Conservation (phyloP, 441 rosid species). For the Pelargonium citronellum region DNA sequence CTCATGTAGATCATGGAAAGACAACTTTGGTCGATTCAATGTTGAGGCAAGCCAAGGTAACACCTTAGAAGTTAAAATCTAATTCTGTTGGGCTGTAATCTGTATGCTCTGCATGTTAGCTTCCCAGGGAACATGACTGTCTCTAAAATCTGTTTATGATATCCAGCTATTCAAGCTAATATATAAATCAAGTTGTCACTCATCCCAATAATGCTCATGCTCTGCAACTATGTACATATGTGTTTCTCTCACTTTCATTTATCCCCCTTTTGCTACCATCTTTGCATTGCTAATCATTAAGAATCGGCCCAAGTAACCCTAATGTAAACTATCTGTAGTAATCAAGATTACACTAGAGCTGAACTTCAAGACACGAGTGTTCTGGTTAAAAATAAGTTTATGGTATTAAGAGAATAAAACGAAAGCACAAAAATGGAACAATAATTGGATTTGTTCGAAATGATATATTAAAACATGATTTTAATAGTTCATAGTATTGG, state of each 20-base stretch:
- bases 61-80: not conserved
- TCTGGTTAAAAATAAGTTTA: not conserved
- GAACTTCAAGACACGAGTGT: not conserved
- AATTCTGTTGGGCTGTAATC: not conserved
- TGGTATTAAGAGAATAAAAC: not conserved
- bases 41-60: constrained; percentile 91
- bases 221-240: not conserved
- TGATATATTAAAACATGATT: not conserved
- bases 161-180: not conserved
- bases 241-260: not conserved
- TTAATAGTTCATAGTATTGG: not conserved
- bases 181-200: not conserved
- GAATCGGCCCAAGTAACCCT: not conserved
- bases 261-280: not conserved
- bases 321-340: not conserved
- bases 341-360: not conserved
- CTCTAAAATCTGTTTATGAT: not conserved
- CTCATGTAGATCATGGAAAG: constrained; percentile 97
- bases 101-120: not conserved
- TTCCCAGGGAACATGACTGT: not conserved
- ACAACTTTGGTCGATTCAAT: constrained; percentile 94
- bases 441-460: not conserved
- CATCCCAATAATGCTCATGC: not conserved
- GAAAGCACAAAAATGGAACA: not conserved
- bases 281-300: not conserved